Evolutionary conservation across 192 early-diverging fungal genomes (phyloP), one percentile per base, ranked within the genome.

Genomic region (Spizellomyces punctatus): DNA sequence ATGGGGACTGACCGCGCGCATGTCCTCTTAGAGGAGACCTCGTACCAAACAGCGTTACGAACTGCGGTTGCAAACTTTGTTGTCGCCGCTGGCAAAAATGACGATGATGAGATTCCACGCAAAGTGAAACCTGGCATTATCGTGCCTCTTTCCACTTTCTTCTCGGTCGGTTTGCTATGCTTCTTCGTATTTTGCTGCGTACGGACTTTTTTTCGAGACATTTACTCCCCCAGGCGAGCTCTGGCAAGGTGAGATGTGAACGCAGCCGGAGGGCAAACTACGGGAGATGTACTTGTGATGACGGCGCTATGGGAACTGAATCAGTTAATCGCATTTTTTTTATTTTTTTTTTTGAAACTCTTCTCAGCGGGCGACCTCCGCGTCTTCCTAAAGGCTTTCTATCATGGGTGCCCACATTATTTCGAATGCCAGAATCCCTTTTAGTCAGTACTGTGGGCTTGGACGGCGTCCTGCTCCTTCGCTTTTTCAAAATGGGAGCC

Each of bases 401-500:
- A 16, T 21, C 64, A 6, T 85, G 84, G 84, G 60, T 83, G 4
- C 62, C 66, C 7, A 57, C 52, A 22, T 72, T 83, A 22, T 76
- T 69, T 54, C 14, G 52, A 6, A 76, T 77, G 19, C 55, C 58
- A 17, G 81, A 85, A 58, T 16, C 70, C 14, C 76, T 85, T 16
- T 47, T 85, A 3, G 56, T 85, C 9, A 63, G 59, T 10, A 85
- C 83, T 8, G 84, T 85, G 16, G 84, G 84, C 6, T 52, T 85
- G 46, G 84, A 85, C 57, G 84, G 77, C 8, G 79, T 81, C n/a
- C 74, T 83, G 71, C 58, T 84, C 10, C 73, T 86, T 7, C 73
- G 85, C 14, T 86, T 86, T 63, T 75, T 86, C 21, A 81, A 80
- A 64, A 77, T 72, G 47, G 81, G 85, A 8, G 63, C 70, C 43